Evolutionary conservation across 2,329 filamentous ascomycete species (phyloP).

Genomic region (Ascochyta rabiei): DNA sequence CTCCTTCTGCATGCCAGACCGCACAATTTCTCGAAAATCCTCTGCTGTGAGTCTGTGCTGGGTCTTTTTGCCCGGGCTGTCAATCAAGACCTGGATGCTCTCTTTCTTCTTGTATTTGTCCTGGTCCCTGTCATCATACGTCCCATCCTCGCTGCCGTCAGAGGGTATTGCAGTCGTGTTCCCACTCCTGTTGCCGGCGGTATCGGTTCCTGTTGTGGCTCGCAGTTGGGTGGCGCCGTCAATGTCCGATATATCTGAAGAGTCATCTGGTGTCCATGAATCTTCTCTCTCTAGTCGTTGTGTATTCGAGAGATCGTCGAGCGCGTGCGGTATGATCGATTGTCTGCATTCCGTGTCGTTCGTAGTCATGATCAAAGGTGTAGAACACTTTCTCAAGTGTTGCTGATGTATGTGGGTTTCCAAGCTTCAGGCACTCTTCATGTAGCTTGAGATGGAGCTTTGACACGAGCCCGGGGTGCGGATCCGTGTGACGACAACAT

Average conservation of each 20-base stretch:
- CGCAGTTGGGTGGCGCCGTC: slow-evolving; percentile 51
- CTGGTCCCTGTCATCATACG: slow-evolving; percentile 8
- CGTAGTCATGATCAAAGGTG: slow-evolving; percentile 12
- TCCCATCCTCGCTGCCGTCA: slow-evolving; percentile 27
- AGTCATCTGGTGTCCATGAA: slow-evolving; percentile 37
- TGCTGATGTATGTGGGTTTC: background rate
- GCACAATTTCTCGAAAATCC: slow-evolving; percentile 57
- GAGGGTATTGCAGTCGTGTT: slow-evolving; percentile 35
- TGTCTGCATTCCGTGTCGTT: slow-evolving; percentile 7
- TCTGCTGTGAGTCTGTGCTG: slow-evolving; percentile 57
- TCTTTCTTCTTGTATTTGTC: slow-evolving; percentile 34
- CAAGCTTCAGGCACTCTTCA: slow-evolving; percentile 2
- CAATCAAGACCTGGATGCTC: slow-evolving; percentile 55
- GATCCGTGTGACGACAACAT: slow-evolving; percentile 15
- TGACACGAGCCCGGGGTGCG: slow-evolving; percentile 20
- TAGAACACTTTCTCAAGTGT: background rate
- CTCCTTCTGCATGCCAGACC: slow-evolving; percentile 52
- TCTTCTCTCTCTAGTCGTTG: slow-evolving; percentile 25
- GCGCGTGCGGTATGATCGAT: slow-evolving; percentile 36
- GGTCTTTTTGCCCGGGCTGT: slow-evolving; percentile 54
- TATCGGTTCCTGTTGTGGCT: slow-evolving; percentile 44
- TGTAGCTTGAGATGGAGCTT: slow-evolving; percentile 16
- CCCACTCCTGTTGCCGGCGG: slow-evolving; percentile 41
- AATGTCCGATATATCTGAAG: slow-evolving; percentile 40
- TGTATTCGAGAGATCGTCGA: slow-evolving; percentile 35